Evolutionary conservation across 148 eudicot genomes (phyloP), one percentile per base, ranked within the genome.

Genomic region (Bassia scoparia): DNA sequence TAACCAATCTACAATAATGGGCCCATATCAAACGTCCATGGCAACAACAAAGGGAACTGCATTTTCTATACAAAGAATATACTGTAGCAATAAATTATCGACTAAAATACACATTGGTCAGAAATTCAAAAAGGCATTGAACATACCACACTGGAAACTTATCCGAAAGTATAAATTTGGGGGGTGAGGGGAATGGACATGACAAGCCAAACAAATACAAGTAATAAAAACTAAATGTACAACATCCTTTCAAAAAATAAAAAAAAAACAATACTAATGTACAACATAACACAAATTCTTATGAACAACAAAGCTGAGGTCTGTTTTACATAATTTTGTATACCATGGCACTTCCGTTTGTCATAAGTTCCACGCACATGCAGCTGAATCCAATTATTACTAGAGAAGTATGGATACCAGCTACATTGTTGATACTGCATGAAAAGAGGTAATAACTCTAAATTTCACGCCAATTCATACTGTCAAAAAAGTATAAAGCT

Each of bases 241-340:
- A n/a, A n/a, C n/a, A n/a, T n/a, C n/a, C n/a, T n/a, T n/a, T n/a
- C n/a, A n/a, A n/a, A n/a, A n/a, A n/a, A n/a, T n/a, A n/a, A n/a
- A n/a, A n/a, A n/a, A n/a, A n/a, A n/a, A n/a, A n/a, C n/a, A 56
- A 26, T 2, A 61, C 11, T 74, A 74, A 55, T 67, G 58, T 75
- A 75, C 71, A 74, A 74, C 76, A 74, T 73, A 73, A 61, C 65
- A 74, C 77, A 65, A n/a, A 30, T 55, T 37, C 4, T 26, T 37
- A 26, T 4, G 5, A 76, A 33, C 24, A 30, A 67, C 53, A 2
- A 55, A 48, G 18, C 7, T 64, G 65, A 50, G 62, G 67, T 53
- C 62, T 61, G 56, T 48, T 46, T 63, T 20, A n/a, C 44, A 43
- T 49, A 23, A 21, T 61, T 29, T 33, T 7, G n/a, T 38, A n/a